A percentile compares a stretch with the other conserved stretches of the same genome.
Evolutionary conservation across 805 yeast genomes (phyloP).

Genomic region (Zygoascus biomembranicola): DNA sequence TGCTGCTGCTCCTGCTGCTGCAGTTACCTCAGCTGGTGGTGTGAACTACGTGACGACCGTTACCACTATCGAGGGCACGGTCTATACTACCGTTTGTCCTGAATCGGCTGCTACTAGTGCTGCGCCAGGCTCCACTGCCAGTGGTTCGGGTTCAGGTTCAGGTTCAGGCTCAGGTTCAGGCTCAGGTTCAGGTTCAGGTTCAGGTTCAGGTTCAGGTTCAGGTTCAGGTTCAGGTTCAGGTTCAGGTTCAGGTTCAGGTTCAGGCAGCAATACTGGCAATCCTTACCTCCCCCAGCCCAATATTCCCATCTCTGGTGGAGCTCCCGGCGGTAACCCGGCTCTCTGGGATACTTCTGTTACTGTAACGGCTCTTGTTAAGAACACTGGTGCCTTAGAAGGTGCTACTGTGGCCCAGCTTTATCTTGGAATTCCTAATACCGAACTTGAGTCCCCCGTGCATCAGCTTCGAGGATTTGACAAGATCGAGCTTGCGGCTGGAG

Average conservation of each 20-base stretch:
- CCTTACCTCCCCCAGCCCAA: background rate
- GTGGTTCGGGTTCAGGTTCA: background rate
- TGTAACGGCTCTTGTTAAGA: conserved; percentile 39
- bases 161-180: background rate
- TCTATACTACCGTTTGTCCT: background rate
- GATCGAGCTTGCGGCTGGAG: conserved; percentile 38
- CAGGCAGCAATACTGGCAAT: background rate
- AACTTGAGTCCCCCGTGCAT: conserved; percentile 44
- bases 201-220: background rate
- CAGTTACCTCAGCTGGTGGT: background rate
- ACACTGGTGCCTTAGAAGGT: conserved; percentile 41
- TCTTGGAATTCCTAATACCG: conserved; percentile 36
- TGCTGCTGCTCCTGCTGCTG: background rate
- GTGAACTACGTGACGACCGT: background rate
- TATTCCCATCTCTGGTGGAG: conserved; percentile 30
- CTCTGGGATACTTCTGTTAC: conserved; percentile 46
- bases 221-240: background rate
- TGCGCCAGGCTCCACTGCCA: background rate
- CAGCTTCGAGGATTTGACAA: conserved; percentile 53
- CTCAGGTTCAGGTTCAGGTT: background rate
- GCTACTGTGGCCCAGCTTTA: conserved; percentile 46
- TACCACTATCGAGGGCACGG: background rate
- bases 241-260: background rate
- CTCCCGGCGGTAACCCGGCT: conserved; percentile 50
- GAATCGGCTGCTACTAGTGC: background rate